Evolutionary conservation across 2,329 filamentous ascomycete genomes (phyloP), one percentile per base, ranked within the genome.

Genomic region (Fusarium burgessii): DNA sequence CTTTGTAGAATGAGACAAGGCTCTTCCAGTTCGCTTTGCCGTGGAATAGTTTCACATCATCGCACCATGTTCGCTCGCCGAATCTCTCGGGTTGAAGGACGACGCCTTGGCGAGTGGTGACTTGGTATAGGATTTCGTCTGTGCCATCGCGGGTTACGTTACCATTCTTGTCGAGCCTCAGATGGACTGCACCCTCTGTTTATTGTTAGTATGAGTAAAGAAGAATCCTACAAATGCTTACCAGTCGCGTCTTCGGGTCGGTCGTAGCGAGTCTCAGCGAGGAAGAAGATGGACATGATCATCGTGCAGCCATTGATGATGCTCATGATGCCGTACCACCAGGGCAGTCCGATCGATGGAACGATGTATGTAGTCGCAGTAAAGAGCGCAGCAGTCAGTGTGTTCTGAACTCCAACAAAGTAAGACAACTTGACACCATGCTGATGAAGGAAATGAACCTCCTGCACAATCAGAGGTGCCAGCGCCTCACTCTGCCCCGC

Each of bases 311-410:
- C 62, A 0, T 65, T 65, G 8, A 50, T 65, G 2, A 64, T 58
- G 0, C 49, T 58, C 49, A 65, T 65, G n/a, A 65, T 43, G 3
- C 62, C 62, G 14, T 64, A 65, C 62, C 62, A 65, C 62, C 62
- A 65, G 2, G 36, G 35, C 0, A 65, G 7, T 1, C 62, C 62
- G 13, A 65, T 56, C 1, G 9, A 38, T 1, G 62, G 62, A 1
- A 65, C 59, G 2, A 65, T 65, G 2, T 65, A 65, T 1, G 62
- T 65, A 0, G 62, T 65, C 1, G 60, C 50, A 0, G 60, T 65
- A 0, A 65, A 65, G 0, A 65, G 25, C 0, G 50, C 50, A 0
- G 60, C 62, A 27, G 62, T 65, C 5, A 64, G 12, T 0, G 62
- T 65, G 1, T 57, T 65, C 2, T 65, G 62, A 2, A 65, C 38